Conservation (phyloP, 2,329 filamentous ascomycete genomes). For the Coniochaeta hoffmannii region DNA sequence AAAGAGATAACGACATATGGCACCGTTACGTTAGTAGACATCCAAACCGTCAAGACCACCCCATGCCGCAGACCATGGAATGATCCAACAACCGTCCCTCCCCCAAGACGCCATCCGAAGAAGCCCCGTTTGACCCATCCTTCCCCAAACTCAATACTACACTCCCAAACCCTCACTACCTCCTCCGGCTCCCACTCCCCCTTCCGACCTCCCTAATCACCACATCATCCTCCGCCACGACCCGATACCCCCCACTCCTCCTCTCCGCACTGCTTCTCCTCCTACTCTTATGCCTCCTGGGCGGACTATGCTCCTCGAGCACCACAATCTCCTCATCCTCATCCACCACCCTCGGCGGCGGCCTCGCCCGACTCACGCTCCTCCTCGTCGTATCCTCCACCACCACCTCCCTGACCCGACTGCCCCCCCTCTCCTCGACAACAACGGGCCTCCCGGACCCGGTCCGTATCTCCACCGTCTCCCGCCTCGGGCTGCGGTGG, state of each 20-base stretch:
- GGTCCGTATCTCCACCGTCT: constrained; percentile 20
- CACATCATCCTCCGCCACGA: constrained; percentile 23
- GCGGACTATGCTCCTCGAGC: constrained; percentile 24
- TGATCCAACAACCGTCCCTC: neutral
- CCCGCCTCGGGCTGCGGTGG: constrained; percentile 8
- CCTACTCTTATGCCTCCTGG: constrained; percentile 14
- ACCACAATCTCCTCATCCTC: constrained; percentile 25
- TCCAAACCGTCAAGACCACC: no score
- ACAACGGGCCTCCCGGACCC: constrained; percentile 12
- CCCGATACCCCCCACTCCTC: constrained; percentile 17
- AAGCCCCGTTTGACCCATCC: no score
- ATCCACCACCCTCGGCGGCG: constrained; percentile 14
- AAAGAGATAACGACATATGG: no score
- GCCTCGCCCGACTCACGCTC: constrained; percentile 8
- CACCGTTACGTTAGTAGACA: no score
- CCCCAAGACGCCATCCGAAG: neutral
- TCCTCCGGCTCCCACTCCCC: constrained; percentile 21
- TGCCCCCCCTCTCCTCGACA: constrained; percentile 15
- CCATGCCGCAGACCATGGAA: no score
- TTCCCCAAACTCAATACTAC: neutral
- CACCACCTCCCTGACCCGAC: constrained; percentile 17
- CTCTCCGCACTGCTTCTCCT: constrained; percentile 17
- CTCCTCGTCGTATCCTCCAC: constrained; percentile 18
- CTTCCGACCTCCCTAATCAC: constrained; percentile 22
- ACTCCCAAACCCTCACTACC: constrained; percentile 11